Base-by-base conservation (phyloP, 768 basidiomycete species). In the Tulasnella sp. region DNA sequence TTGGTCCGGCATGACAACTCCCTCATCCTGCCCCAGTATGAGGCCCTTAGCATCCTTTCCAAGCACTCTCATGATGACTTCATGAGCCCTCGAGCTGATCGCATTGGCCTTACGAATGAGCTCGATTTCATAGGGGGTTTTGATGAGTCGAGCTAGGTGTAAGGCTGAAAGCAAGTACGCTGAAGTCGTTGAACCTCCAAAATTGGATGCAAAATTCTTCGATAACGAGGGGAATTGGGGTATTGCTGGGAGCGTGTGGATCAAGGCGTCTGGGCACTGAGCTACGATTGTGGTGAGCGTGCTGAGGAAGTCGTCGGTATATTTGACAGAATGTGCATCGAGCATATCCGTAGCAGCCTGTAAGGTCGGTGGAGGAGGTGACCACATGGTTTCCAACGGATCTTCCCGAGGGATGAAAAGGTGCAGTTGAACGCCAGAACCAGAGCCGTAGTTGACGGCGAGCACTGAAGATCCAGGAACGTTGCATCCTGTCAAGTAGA, bases 51-150 rank as follows among this genome's bases (percentile, higher is more conserved):
- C 93, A 4, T 92, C 92, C 74, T 88, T 86, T 3, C 96, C 96
- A 20, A 98, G 89, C 12, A 97, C 92, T 11, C 94, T 89, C 97
- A 98, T 99, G 75, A 98, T 91, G 9, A 91, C 90, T 86, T 96
- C 95, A 82, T 98, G 97, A 6, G 97, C 97, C 3, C 92, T 89
- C 0, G 94, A 95, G 83, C 94, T 95, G 83, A 99, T 96, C 78
- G 90, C 89, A 84, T 95, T 96, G 0, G 97, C 97, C 77, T 90
- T 90, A 78, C 89, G 88, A 84, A 99, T 96, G 77, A 90, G 86
- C 12, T 88, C 88, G 76, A 99, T 91, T 86, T 98, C 97, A 69
- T 88, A 84, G 6, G 86, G 84, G 46, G 92, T 92, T 86, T 98
- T 99, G 81, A 89, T 91, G 50, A 98, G 86, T 11, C 97, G 90